phyloP scores from a whole-genome alignment of 2,329 filamentous ascomycete genomes.

The Hypocrella siamensis region DNA sequence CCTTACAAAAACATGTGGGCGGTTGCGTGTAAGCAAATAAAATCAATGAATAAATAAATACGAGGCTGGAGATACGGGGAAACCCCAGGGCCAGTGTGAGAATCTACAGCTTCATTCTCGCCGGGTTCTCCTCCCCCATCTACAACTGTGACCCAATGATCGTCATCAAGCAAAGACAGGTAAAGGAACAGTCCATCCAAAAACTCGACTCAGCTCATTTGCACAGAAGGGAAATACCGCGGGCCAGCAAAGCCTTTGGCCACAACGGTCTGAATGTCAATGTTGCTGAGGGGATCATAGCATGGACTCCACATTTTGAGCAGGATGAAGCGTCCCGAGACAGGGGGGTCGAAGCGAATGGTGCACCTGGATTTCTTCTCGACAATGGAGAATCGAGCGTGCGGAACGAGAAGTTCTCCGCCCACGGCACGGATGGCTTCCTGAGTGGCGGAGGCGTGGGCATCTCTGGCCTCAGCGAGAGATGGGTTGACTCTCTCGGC shows the following conservation, averaged over 20 bases:
- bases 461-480: constrained; percentile 24
- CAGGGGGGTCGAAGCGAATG: constrained; percentile 68
- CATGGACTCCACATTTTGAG: constrained; percentile 82
- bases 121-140: no score
- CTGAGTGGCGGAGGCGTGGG: constrained; percentile 36
- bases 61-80: no score
- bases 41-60: no score
- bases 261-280: constrained; percentile 78
- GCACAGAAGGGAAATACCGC: constrained; percentile 61
- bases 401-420: constrained; percentile 49
- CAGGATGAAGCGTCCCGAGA: constrained; percentile 69
- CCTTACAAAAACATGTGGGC: no score
- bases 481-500: constrained; percentile 5
- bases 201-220: constrained; percentile 41
- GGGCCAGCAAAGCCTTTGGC: constrained; percentile 75
- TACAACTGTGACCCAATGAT: no score
- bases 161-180: no score
- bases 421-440: constrained; percentile 41
- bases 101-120: no score
- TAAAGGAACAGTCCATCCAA: no score
- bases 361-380: constrained; percentile 72
- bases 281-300: constrained; percentile 49
- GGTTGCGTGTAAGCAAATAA: no score
- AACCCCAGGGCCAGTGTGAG: no score
- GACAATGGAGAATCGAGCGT: constrained; percentile 73